Base-by-base conservation (phyloP, 176 grass and related monocot genomes). In the Lolium multiflorum region DNA sequence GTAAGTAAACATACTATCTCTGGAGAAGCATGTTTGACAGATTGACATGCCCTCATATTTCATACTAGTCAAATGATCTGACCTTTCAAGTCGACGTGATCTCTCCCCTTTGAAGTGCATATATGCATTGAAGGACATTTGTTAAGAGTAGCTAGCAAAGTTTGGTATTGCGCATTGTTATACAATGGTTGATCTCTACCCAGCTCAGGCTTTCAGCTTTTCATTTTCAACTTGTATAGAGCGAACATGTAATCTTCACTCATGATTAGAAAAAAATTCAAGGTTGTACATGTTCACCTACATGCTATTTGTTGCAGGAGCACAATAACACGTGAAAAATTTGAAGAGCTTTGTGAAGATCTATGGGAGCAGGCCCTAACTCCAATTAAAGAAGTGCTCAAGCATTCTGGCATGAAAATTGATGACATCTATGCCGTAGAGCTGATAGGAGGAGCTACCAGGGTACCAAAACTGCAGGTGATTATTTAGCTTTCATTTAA, bases 291-390 rank as follows among this genome's bases (percentile, higher is more conserved):
- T 70, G 16, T 28, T 81, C 14, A 59, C n/a, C 13, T 74, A 74
- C 76, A 62, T 61, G 31, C 63, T 73, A 35, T 65, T 77, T 57
- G n/a, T 75, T 81, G 50, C 88, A 99, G 97, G 92, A 99, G 97
- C 83, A 94, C 97, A 74, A 94, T 99, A 81, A 96, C 94, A 59
- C 93, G 97, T 57, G 94, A 99, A 62, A 99, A 99, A 87, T 99
- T 94, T 87, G 97, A 99, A 86, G 92, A 99, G 76, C 94, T 99
- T 83, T 99, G 97, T 93, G 87, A 86, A 60, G 97, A 99, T 85
- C 85, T 99, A 63, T 99, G 94, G 97, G 97, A 99, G 47, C 86
- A 89, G 79, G 92, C 97, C 84, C 82, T 99, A 81, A 74, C 87
- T 85, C 97, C 97, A 85, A 73, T 99, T 68, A 93, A 94, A 91